Base-by-base conservation (phyloP, 2,329 filamentous ascomycete species). In the Pestalotiopsis sp. region DNA sequence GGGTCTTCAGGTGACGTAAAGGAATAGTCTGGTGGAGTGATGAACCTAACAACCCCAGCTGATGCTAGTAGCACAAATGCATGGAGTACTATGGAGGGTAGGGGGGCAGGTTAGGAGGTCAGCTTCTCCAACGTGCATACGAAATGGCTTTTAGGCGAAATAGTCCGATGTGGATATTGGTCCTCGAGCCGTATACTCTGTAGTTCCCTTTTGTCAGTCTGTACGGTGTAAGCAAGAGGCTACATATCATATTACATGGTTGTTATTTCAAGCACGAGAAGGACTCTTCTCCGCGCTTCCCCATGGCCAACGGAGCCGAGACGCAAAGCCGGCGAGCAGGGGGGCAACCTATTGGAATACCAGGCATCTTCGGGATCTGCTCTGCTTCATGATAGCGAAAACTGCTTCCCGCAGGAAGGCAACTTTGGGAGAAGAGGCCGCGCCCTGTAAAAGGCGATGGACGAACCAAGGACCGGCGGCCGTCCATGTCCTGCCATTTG, bases 1-100 rank as follows among this genome's bases (percentile, higher is more conserved):
- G 57, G 61, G 38, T 64, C 20, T 31, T 45, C 38, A 49, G 38
- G 61, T 64, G 61, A 64, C 61, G 61, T 64, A 45, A n/a, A 49
- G 27, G 12, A 64, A 64, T 64, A 49, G 61, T 45, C 20, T 52
- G 38, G 61, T 64, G 61, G 61, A 64, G 61, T 20, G 36, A 41
- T 11, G 25, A 49, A n/a, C 38, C 12, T 23, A 20, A 64, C n/a
- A 23, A 20, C 36, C 61, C 61, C 38, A 52, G 39, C 38, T 38
- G 57, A 59, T 59, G 57, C 45, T 20, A 20, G 45, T 52, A 23
- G 45, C 45, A 52, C 45, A 20, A 52, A 20, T 23, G 45, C 20
- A 52, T 20, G 45, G 45, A 52, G 45, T n/a, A 52, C 13, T 45
- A 13, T 17, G 41, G 13, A 17, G 41, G 13, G 41, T 45, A 45